Evolutionary conservation across 1,284 basidiomycete genomes (phyloP), one percentile per base, ranked within the genome.

Genomic region (Psilocybe mexicana): DNA sequence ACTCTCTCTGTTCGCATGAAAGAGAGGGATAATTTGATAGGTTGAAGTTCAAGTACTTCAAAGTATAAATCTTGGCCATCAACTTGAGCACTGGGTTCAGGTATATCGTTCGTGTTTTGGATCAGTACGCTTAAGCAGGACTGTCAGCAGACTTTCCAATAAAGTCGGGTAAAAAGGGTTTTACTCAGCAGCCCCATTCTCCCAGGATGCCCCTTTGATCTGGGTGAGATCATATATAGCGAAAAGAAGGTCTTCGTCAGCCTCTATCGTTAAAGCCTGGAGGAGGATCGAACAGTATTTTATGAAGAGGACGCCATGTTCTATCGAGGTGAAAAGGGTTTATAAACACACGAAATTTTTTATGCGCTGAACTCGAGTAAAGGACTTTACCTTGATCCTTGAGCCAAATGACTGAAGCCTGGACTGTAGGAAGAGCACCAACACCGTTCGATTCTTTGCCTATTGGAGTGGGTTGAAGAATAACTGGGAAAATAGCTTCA

Each of bases 1-100:
- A 96, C 88, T 40, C 94, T 82, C 66, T 98, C 95, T 0, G 95
- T 97, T 11, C 96, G 85, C 92, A 98, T 97, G 76, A 99, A 99
- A 1, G 97, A 99, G 14, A 99, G 74, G 3, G 94, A 90, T 7
- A 99, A 79, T 63, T 90, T 88, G 67, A 99, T 90, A 2, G 97
- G 97, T 68, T 99, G 97, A 47, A 99, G 79, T 66, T 98, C 95
- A n/a, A 99, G 81, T 11, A 96, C 87, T 76, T 99, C 96, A 69
- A 99, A 98, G 76, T 99, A 99, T 55, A 98, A 75, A 63, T 95
- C 90, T 69, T 86, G 84, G 33, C 91, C 92, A 6, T 78, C 76
- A n/a, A 81, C 77, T 6, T 77, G 77, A 5, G 80, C 78, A 44
- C 79, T 77, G 2, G 96, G 95, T 65, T 98, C 96, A 0, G 88